These are phyloP conservation scores for Tylopilus subfusipes DNA, from an alignment of 768 basidiomycete genomes.

Conservation along the genomic window DNA sequence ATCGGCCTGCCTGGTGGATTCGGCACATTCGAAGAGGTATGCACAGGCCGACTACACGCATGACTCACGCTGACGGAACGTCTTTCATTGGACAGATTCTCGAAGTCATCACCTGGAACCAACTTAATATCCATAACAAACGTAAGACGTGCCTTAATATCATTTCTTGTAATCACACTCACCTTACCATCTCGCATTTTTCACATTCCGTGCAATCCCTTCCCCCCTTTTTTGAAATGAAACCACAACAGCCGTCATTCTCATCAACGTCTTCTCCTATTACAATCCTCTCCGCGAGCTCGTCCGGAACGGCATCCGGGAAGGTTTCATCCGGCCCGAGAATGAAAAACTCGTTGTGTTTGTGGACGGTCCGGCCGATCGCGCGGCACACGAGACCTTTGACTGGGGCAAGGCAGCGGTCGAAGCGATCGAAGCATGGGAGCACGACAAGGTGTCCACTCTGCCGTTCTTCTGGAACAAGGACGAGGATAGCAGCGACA, in stretches of 20 bases:
- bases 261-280: conserved; percentile 83
- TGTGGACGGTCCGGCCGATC: conserved; percentile 65
- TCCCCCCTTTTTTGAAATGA: background rate
- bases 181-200: background rate
- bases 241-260: conserved; percentile 59
- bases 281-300: conserved; percentile 80
- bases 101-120: conserved; percentile 94
- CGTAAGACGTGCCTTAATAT: conserved; percentile 43
- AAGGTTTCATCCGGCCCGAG: conserved; percentile 68
- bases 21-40: conserved; percentile 90
- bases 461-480: conserved; percentile 51
- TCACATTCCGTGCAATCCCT: background rate
- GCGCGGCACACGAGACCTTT: conserved; percentile 50
- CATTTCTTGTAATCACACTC: background rate
- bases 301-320: conserved; percentile 59
- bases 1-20: conserved; percentile 90
- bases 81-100: conserved; percentile 49
- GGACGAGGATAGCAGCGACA: conserved; percentile 34
- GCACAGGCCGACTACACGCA: background rate
- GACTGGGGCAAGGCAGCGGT: conserved; percentile 79
- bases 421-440: conserved; percentile 62
- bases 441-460: conserved; percentile 29
- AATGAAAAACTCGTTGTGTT: conserved; percentile 67
- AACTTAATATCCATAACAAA: conserved; percentile 82
- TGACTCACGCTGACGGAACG: conserved; percentile 3